Conservation (phyloP, 352 stramenopile genomes). For the Peronospora tabacina region DNA sequence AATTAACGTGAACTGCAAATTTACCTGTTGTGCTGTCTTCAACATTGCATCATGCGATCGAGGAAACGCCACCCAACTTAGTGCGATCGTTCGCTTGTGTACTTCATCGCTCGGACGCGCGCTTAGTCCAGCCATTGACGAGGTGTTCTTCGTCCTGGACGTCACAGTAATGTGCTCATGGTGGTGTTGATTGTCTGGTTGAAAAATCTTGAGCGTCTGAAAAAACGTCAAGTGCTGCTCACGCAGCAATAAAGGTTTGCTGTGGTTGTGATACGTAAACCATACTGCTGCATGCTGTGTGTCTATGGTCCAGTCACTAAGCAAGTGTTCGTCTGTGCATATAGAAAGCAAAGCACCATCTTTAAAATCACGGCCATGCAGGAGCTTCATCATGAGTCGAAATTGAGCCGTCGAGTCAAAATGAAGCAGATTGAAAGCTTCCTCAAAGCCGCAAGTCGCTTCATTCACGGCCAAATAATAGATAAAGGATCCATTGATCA, state of each 20-base stretch:
- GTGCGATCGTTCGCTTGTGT: slow-evolving; percentile 48
- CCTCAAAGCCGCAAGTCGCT: slow-evolving; percentile 46
- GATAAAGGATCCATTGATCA: slow-evolving; percentile 26
- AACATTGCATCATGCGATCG: slow-evolving; percentile 24
- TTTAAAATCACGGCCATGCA: slow-evolving; percentile 50
- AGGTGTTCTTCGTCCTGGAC: slow-evolving; percentile 14
- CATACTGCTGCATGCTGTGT: slow-evolving; percentile 56
- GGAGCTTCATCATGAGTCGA: slow-evolving; percentile 50
- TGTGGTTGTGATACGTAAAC: slow-evolving; percentile 47
- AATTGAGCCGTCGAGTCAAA: slow-evolving; percentile 52
- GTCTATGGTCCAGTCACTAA: slow-evolving; percentile 31
- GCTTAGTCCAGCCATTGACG: slow-evolving; percentile 21
- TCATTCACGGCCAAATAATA: slow-evolving; percentile 61
- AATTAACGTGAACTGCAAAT: slow-evolving; percentile 59
- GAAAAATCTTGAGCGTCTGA: slow-evolving; percentile 53
- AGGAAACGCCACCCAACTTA: slow-evolving; percentile 53
- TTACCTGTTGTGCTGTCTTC: slow-evolving; percentile 26
- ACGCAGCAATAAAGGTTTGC: slow-evolving; percentile 40
- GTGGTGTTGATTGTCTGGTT: slow-evolving; percentile 27
- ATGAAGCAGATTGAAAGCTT: slow-evolving; percentile 47
- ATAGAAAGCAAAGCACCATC: slow-evolving; percentile 44
- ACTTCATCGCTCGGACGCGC: slow-evolving; percentile 37
- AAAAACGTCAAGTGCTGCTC: slow-evolving; percentile 58
- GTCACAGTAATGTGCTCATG: slow-evolving; percentile 5
- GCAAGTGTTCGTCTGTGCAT: slow-evolving; percentile 26